A percentile compares a stretch with the other conserved stretches of the same genome.
These are phyloP conservation scores for Adansonia gregorii DNA, from an alignment of 441 rosid genomes.

Conservation along the genomic window DNA sequence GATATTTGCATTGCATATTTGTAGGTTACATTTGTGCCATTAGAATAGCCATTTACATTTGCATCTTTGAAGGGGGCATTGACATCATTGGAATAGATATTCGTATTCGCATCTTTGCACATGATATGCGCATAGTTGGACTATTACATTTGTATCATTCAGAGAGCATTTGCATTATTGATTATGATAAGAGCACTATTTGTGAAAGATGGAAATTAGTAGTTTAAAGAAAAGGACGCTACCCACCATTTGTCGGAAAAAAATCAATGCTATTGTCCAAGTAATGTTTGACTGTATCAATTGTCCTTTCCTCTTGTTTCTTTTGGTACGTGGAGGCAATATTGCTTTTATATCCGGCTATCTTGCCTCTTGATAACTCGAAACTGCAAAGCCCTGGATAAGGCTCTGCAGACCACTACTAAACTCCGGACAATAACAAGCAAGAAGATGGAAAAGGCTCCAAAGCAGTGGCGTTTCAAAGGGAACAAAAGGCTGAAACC, in stretches of 20 bases:
- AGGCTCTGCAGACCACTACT: background rate
- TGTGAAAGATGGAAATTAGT: background rate
- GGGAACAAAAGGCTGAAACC: conserved; percentile 27
- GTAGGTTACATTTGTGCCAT: too few species aligned
- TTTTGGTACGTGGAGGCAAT: background rate
- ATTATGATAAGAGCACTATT: too few species aligned
- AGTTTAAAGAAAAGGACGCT: background rate
- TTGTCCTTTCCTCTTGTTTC: background rate
- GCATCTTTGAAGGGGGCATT: too few species aligned
- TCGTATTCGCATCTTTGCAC: too few species aligned
- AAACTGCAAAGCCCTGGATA: background rate
- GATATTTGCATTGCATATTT: too few species aligned
- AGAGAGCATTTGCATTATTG: too few species aligned
- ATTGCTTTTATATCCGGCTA: background rate
- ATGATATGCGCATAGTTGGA: too few species aligned
- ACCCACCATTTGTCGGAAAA: background rate
- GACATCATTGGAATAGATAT: too few species aligned
- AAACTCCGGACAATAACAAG: background rate
- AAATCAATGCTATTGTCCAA: background rate
- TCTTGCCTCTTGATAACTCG: background rate
- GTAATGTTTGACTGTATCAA: background rate
- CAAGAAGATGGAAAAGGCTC: conserved; percentile 29
- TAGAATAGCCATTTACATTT: too few species aligned
- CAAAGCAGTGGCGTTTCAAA: conserved; percentile 34
- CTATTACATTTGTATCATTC: too few species aligned